Evolutionary conservation across 305 asterid species (phyloP).

Genomic region (Stenogyne calaminthoides): DNA sequence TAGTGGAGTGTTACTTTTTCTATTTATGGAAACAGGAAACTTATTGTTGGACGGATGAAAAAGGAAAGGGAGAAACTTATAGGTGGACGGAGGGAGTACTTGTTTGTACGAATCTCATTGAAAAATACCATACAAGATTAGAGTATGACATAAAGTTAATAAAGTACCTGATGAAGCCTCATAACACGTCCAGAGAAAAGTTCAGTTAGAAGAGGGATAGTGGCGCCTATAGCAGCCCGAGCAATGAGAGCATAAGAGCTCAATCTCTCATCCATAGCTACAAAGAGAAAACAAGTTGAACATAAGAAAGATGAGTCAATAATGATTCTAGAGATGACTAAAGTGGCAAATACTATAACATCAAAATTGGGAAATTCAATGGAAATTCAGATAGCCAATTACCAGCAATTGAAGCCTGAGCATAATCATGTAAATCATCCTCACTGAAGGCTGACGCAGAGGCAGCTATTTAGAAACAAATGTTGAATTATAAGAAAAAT

Average conservation of each 20-base stretch:
- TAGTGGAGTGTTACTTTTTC: too few species aligned
- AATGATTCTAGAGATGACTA: constrained; percentile 24
- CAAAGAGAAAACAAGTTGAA: constrained; percentile 36
- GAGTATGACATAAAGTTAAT: background rate
- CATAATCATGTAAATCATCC: constrained; percentile 61
- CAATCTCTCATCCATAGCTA: constrained; percentile 98
- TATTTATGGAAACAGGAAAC: too few species aligned
- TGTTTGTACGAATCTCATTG: constrained; percentile 1
- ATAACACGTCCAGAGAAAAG: constrained; percentile 68
- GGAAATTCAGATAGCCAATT: constrained; percentile 25
- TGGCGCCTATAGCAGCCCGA: constrained; percentile 73
- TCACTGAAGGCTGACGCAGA: constrained; percentile 75
- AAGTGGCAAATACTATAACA: constrained; percentile 15
- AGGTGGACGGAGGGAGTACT: too few species aligned
- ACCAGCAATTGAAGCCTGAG: constrained; percentile 90
- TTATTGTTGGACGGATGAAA: too few species aligned
- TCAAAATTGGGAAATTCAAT: constrained; percentile 11
- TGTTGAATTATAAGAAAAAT: constrained; percentile 24
- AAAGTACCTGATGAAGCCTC: constrained; percentile 80
- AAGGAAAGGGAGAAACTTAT: too few species aligned
- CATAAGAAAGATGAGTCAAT: constrained; percentile 25
- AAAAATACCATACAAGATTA: background rate
- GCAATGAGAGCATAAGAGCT: constrained; percentile 97
- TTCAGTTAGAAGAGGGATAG: constrained; percentile 69
- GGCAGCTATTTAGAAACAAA: constrained; percentile 62